Base-by-base conservation (phyloP, 805 yeast species). In the Cyberlindnera maritima region DNA sequence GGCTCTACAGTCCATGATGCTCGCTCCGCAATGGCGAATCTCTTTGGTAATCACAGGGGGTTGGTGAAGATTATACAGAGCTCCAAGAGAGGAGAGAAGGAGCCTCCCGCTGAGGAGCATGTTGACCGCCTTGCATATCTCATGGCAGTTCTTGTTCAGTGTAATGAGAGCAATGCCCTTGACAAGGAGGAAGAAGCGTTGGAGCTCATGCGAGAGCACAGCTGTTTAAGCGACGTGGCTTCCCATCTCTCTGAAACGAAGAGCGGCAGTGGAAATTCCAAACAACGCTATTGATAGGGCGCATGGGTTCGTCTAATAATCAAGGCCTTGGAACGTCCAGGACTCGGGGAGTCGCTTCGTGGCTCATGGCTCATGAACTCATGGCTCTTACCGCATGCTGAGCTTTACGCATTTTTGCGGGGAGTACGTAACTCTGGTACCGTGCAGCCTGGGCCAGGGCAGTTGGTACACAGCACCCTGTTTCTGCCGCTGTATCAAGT, bases 51-150 rank as follows among this genome's bases (percentile, higher is more conserved):
- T 14, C 48, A 48, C 32, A 28, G 21, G 18, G 35, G 45, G 1
- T 26, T 45, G 4, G 52, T 39, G 2, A 46, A 36, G 35, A 31
- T 48, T 26, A n/a, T 50, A 8, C 54, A 48, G 41, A 14, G 5
- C 2, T 31, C 21, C 20, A 50, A 50, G 41, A 11, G 10, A 17
- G 19, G 36, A 1, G 9, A 21, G 5, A 9, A 21, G 25, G 25
- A 21, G 9, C 25, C 9, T 9, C 9, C 25, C 9, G 25, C 9
- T 5, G 25, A 21, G 25, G 25, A 5, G 9, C 25, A 5, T 21
- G 9, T 21, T 21, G 25, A 21, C 25, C 28, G 40, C 4, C 25
- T 49, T 23, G 33, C 36, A 1, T 34, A 21, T 9, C 32, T 49
- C 29, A 23, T 46, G 23, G 40, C 46, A 9, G 39, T 38, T 19